Evolutionary conservation across 2,329 filamentous ascomycete species (phyloP).

Genomic region (Phialophora verrucosa): DNA sequence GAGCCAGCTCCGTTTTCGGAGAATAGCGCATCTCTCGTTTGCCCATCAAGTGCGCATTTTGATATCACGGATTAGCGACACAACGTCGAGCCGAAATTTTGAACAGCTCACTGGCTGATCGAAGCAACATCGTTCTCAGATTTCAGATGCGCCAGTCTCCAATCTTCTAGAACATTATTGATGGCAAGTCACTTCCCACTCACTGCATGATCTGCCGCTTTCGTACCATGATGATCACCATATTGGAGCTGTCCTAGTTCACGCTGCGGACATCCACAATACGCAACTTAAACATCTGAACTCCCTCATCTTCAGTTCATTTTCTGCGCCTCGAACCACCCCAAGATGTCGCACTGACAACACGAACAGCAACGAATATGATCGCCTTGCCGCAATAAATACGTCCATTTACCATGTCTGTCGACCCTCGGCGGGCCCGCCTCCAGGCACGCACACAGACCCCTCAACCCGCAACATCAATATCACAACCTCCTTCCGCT

Average conservation of each 20-base stretch:
- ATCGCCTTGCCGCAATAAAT: constrained; percentile 14
- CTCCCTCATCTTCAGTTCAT: neutral
- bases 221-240: constrained; percentile 41
- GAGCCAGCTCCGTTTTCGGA: neutral
- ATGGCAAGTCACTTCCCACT: constrained; percentile 7
- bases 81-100: no score
- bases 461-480: constrained; percentile 41
- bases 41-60: no score
- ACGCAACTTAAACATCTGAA: constrained; percentile 39
- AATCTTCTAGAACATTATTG: neutral
- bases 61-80: no score
- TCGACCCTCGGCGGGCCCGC: constrained; percentile 59
- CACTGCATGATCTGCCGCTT: neutral
- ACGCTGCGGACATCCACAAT: constrained; percentile 40
- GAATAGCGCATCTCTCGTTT: neutral
- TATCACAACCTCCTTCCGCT: constrained; percentile 21
- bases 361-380: constrained; percentile 12
- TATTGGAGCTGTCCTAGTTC: constrained; percentile 46
- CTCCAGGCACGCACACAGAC: constrained; percentile 51
- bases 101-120: no score
- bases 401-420: constrained; percentile 46
- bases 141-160: neutral
- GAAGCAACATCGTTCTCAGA: neutral
- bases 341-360: neutral
- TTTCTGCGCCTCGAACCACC: neutral